A percentile compares a stretch with the other conserved stretches of the same genome.
phyloP scores from a whole-genome alignment of 805 yeast species.

The Saccharomyces eubayanus region DNA sequence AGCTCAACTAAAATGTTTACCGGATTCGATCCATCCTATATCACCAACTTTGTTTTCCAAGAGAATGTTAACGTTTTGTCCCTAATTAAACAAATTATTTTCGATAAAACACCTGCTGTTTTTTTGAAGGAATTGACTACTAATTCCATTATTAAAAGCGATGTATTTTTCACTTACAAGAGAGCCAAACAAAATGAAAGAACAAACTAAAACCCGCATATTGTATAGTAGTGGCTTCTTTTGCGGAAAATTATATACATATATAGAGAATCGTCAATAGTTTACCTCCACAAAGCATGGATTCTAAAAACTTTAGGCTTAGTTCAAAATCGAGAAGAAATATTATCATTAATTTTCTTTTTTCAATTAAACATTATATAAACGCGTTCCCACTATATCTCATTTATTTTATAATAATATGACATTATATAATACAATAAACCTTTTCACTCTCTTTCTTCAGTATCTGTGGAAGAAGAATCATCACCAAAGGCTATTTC shows the following conservation, averaged over 20 bases:
- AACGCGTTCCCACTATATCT: neutral
- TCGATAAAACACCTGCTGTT: slow-evolving; percentile 2
- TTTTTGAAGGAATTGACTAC: slow-evolving; percentile 6
- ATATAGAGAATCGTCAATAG: neutral
- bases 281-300: neutral
- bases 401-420: neutral
- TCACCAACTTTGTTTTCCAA: slow-evolving; percentile 11
- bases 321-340: neutral
- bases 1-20: slow-evolving; percentile 34
- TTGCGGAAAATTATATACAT: too few species aligned
- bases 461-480: neutral
- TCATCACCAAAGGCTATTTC: slow-evolving; percentile 51
- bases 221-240: too few species aligned
- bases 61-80: slow-evolving; percentile 14
- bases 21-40: slow-evolving; percentile 32
- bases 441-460: neutral
- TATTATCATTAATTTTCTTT: slow-evolving; percentile 7
- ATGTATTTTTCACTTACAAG: slow-evolving; percentile 27
- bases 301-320: neutral
- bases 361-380: slow-evolving; percentile 5
- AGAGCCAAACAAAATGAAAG: slow-evolving; percentile 7
- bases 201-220: neutral
- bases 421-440: neutral
- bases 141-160: slow-evolving; percentile 9
- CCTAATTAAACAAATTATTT: slow-evolving; percentile 6